A percentile compares a stretch with the other conserved stretches of the same genome.
Conservation (phyloP, 2,329 filamentous ascomycete species). For the Fusarium concolor region DNA sequence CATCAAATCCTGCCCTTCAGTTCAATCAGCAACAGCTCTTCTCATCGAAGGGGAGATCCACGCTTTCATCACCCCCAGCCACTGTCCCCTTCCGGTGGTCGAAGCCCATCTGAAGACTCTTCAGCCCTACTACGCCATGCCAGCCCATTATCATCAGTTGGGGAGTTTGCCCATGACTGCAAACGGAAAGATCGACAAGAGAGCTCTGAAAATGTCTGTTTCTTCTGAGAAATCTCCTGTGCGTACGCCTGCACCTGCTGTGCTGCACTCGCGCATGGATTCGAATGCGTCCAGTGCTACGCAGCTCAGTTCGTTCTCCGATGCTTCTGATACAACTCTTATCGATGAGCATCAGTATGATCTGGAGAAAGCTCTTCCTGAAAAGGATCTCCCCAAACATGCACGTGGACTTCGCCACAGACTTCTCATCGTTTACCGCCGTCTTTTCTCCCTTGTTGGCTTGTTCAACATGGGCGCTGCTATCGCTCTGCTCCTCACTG, state of each 20-base stretch:
- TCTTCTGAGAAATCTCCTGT: not conserved
- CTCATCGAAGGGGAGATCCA: constrained; percentile 61
- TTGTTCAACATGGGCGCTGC: constrained; percentile 64
- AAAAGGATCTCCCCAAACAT: constrained; percentile 55
- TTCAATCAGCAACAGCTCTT: constrained; percentile 60
- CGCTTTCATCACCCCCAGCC: constrained; percentile 59
- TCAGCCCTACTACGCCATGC: constrained; percentile 67
- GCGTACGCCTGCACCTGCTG: constrained; percentile 22
- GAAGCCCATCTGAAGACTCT: constrained; percentile 54
- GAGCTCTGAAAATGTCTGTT: constrained; percentile 48
- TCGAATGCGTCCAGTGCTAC: constrained; percentile 48
- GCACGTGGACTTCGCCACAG: constrained; percentile 56
- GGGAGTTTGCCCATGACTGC: constrained; percentile 60
- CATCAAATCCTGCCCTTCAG: constrained; percentile 57
- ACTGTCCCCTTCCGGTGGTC: constrained; percentile 52
- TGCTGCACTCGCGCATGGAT: constrained; percentile 38
- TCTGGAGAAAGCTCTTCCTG: constrained; percentile 52
- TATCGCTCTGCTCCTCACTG: constrained; percentile 54
- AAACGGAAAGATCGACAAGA: constrained; percentile 69
- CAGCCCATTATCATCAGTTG: constrained; percentile 57
- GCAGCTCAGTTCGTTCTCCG: constrained; percentile 26
- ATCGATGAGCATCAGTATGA: constrained; percentile 43
- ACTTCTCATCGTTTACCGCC: constrained; percentile 65
- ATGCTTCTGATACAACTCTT: constrained; percentile 32
- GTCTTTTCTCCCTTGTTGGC: constrained; percentile 65